A percentile compares a stretch with the other conserved stretches of the same genome.
phyloP scores from a whole-genome alignment of 176 grass and related monocot species.

The Triticum aestivum region IWGSC_CS_RefSeq_v2.1 NC_057796.1:328774813-328775312 shows the following conservation, averaged over 20 bases:
- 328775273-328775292: constrained; percentile 17
- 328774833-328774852: constrained; percentile 5
- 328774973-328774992: constrained; percentile 45
- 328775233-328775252: constrained; percentile 94
- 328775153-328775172: constrained; percentile 36
- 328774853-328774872: constrained; percentile 35
- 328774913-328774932: background rate
- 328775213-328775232: constrained; percentile 48
- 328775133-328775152: constrained; percentile 33
- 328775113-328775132: constrained; percentile 36
- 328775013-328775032: constrained; percentile 21
- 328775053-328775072: constrained; percentile 61
- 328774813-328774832: constrained; percentile 24
- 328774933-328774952: constrained; percentile 25
- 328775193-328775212: constrained; percentile 24
- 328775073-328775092: constrained; percentile 33
- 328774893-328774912: constrained; percentile 25
- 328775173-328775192: constrained; percentile 30
- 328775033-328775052: constrained; percentile 59
- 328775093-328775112: constrained; percentile 24
- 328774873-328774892: constrained; percentile 7
- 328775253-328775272: constrained; percentile 33
- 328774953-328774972: constrained; percentile 31
- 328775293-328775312: background rate
- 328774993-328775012: constrained; percentile 35